Evolutionary conservation across 306 rosid species (phyloP).

Genomic region (Lathyrus oleraceus): DNA sequence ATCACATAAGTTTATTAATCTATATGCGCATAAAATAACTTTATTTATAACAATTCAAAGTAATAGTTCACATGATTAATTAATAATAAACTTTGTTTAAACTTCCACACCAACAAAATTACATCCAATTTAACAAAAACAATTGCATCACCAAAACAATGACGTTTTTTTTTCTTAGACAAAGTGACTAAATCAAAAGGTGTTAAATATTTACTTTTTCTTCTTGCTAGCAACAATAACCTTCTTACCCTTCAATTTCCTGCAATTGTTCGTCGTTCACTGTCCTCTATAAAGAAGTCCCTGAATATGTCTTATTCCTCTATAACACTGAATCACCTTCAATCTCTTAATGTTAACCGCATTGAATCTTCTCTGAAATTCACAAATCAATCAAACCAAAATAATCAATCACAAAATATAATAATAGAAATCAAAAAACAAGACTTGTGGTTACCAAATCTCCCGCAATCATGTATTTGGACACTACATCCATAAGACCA

Average conservation of each 20-base stretch:
- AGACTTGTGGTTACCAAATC: conserved; percentile 55
- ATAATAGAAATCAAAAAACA: background rate
- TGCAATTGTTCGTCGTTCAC: conserved; percentile 85
- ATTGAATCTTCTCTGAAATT: conserved; percentile 76
- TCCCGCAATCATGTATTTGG: conserved; percentile 87
- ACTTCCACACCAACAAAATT: conserved; percentile 25
- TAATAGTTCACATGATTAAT: background rate
- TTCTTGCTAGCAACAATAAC: conserved; percentile 88
- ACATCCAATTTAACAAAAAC: conserved; percentile 25
- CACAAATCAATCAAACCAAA: conserved; percentile 8
- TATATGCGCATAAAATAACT: background rate
- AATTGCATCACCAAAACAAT: conserved; percentile 15
- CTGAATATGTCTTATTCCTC: conserved; percentile 88
- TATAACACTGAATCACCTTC: conserved; percentile 89
- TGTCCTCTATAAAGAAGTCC: conserved; percentile 95
- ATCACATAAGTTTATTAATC: background rate
- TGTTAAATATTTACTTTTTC: conserved; percentile 42
- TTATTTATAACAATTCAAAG: background rate
- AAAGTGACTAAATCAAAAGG: background rate
- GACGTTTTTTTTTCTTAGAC: conserved; percentile 8
- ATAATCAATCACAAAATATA: background rate
- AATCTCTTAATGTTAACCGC: conserved; percentile 82
- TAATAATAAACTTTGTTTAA: conserved; percentile 18
- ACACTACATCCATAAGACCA: conserved; percentile 72
- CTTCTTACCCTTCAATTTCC: conserved; percentile 92